Base-by-base conservation (phyloP, 139 green algal species). In the Chlamydomonas sp. region DNA sequence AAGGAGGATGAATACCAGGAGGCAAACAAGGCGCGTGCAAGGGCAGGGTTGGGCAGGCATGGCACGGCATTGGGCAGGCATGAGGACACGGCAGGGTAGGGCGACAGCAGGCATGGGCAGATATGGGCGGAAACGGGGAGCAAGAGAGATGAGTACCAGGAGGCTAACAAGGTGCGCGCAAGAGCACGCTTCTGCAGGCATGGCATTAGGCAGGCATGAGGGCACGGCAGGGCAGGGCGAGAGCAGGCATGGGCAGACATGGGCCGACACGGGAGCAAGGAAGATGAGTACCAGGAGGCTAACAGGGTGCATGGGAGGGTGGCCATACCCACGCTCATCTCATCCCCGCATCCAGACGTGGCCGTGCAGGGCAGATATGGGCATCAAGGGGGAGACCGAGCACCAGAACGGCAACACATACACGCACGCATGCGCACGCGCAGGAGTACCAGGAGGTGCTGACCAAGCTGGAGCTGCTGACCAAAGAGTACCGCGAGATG, bases 1-100 rank as follows among this genome's bases (percentile, higher is more conserved):
- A 79, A 78, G 63, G 72, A 82, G 63, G 34, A 39, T 6, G 76
- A 82, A 36, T 82, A 78, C 68, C 71, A 82, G 62, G 61, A 54
- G 59, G 39, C 39, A 50, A 50, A 50, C 39, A 50, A 50, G 39
- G 8, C 13, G 39, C 13, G 8, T 50, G 39, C 13, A 13, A 50
- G 39, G 39, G 39, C 39, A 50, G n/a, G n/a, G n/a, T n/a, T n/a
- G n/a, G n/a, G n/a, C n/a, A 50, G 39, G 39, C 39, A 50, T 8
- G 8, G 39, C 8, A 8, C 39, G 8, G 8, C 10, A n/a, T 13
- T 50, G 39, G 39, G 8, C 39, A 50, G 39, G 39, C 39, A 50
- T n/a, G 39, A 50, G 39, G 8, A 50, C 13, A 13, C 8, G 39
- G 13, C 10, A 50, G 39, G 10, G 13, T 8, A 50, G 39, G 39